Base-by-base conservation (phyloP, 257 asterid species). In the Cynanchum wilfordii region DNA sequence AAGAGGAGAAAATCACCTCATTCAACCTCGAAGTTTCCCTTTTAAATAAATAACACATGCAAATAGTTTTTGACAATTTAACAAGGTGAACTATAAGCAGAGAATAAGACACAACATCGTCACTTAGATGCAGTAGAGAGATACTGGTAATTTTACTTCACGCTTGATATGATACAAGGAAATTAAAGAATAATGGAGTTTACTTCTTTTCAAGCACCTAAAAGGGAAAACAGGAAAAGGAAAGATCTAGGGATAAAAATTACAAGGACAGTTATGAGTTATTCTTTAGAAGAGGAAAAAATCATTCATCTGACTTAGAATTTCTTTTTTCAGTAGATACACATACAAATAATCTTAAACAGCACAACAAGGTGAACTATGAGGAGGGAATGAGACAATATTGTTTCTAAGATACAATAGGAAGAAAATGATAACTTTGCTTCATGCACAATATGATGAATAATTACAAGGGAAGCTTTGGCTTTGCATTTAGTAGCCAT, bases 1-100 rank as follows among this genome's bases (percentile, higher is more conserved):
- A 84, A 40, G 72, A 57, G 33, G 68, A 75, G 76, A n/a, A 25
- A 77, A 72, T 66, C 62, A 33, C 29, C 29, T 60, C 49, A 47
- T 7, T 68, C 63, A 47, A 36, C 36, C 49, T 38, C 30, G 59
- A 20, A 76, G 12, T 7, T 15, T n/a, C 63, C 40, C 0, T 20
- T 17, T 47, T 11, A 19, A 17, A 8, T 69, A 29, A 38, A 67
- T 25, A 66, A 47, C 57, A 17, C n/a, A 5, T 52, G 30, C 38
- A 30, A 17, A 20, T 45, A 40, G 22, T 33, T 27, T 33, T n/a
- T 20, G 24, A 51, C 56, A 13, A 45, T 27, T 44, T 7, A 24
- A 58, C 17, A 60, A 60, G 42, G 29, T 8, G 72, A 63, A n/a
- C 65, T n/a, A 33, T 50, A 5, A 30, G 30, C 52, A 73, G 71